Evolutionary conservation across 1,284 basidiomycete genomes (phyloP).

Genomic region (Taiwanofungus camphoratus): DNA sequence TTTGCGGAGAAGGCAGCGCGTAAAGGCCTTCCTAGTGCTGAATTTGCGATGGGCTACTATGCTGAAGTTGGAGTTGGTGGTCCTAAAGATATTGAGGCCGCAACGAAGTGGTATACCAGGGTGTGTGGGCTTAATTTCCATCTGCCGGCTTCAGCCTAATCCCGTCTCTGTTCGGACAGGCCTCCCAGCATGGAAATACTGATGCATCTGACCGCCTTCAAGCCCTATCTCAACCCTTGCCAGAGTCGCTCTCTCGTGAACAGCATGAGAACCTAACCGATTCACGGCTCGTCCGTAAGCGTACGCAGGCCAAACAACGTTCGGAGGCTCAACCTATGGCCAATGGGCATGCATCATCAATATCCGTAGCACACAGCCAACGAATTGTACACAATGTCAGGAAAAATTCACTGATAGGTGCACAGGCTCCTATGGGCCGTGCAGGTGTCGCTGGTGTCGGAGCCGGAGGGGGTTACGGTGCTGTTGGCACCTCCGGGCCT

Average conservation of each 20-base stretch:
- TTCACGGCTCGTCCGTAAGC: constrained; percentile 67
- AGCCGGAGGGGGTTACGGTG: no score
- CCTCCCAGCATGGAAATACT: constrained; percentile 72
- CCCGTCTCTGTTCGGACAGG: constrained; percentile 35
- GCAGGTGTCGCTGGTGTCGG: no score
- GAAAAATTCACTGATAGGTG: no score
- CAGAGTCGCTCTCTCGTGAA: constrained; percentile 62
- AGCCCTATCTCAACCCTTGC: constrained; percentile 56
- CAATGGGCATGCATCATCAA: no score
- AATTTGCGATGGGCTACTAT: constrained; percentile 96
- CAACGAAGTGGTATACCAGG: constrained; percentile 66
- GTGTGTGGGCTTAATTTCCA: constrained; percentile 27
- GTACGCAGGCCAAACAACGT: constrained; percentile 75
- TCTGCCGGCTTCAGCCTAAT: constrained; percentile 1
- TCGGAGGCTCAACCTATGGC: constrained; percentile 56
- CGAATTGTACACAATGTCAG: no score
- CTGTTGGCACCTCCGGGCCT: no score
- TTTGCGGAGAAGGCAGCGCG: constrained; percentile 91
- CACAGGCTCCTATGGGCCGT: no score
- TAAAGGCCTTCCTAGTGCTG: constrained; percentile 75
- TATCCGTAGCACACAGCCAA: no score
- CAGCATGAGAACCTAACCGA: constrained; percentile 82
- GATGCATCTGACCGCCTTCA: constrained; percentile 77
- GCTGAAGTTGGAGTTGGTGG: constrained; percentile 76
- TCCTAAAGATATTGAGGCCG: constrained; percentile 56